Evolutionary conservation across 805 yeast genomes (phyloP).

Genomic region (Candida broadrunensis): DNA sequence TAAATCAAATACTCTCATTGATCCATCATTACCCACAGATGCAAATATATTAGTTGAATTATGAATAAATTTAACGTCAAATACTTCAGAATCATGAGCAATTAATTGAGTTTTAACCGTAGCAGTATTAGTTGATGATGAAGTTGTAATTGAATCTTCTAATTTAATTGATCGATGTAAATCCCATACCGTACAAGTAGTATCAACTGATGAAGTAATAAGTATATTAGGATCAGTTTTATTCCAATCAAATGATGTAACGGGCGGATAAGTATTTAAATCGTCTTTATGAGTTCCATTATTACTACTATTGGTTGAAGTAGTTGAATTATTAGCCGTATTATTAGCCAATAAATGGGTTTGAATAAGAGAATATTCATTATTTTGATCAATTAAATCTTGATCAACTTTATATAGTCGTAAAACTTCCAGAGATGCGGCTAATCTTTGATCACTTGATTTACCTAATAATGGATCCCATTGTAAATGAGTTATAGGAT

Average conservation of each 20-base stretch:
- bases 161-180: slow-evolving; percentile 32
- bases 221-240: slow-evolving; percentile 61
- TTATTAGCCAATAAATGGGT: slow-evolving; percentile 40
- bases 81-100: slow-evolving; percentile 95
- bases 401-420: slow-evolving; percentile 59
- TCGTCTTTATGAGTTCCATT: slow-evolving; percentile 25
- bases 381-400: slow-evolving; percentile 38
- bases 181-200: slow-evolving; percentile 98
- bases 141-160: slow-evolving; percentile 3
- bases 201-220: slow-evolving; percentile 87
- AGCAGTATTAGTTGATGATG: slow-evolving; percentile 39
- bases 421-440: slow-evolving; percentile 71
- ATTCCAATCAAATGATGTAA: slow-evolving; percentile 95
- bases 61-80: slow-evolving; percentile 81
- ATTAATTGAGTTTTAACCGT: slow-evolving; percentile 87
- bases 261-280: slow-evolving; percentile 67
- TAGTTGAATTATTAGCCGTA: slow-evolving; percentile 16
- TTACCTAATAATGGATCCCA: slow-evolving; percentile 62
- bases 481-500: slow-evolving; percentile 68
- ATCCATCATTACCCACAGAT: slow-evolving; percentile 93
- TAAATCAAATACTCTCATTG: slow-evolving; percentile 87
- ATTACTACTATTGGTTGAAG: slow-evolving; percentile 10
- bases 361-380: slow-evolving; percentile 34
- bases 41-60: slow-evolving; percentile 77
- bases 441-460: slow-evolving; percentile 44